Evolutionary conservation across 2,329 filamentous ascomycete genomes (phyloP).

Genomic region (Achaetomium macrosporum): DNA sequence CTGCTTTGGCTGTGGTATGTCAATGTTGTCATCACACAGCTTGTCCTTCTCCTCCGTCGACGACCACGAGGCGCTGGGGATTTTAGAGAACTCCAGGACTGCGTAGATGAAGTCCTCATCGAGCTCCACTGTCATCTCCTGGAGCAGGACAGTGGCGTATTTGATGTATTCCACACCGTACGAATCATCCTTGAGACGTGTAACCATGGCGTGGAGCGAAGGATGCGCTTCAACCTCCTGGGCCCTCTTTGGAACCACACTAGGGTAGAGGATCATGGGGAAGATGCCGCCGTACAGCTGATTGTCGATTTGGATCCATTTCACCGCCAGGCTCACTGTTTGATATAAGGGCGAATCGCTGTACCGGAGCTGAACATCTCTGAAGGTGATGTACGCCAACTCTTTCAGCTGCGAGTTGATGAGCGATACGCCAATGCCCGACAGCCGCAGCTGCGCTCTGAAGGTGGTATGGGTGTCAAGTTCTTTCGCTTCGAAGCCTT

Average conservation of each 20-base stretch:
- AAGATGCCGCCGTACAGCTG: constrained; percentile 98
- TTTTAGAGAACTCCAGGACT: constrained; percentile 87
- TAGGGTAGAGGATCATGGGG: constrained; percentile 93
- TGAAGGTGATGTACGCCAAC: constrained; percentile 85
- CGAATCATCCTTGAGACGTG: constrained; percentile 93
- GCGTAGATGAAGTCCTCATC: constrained; percentile 99
- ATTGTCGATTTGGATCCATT: constrained; percentile 99
- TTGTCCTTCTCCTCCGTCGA: constrained; percentile 71
- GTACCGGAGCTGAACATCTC: constrained; percentile 86
- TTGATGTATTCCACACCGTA: constrained; percentile 98
- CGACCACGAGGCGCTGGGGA: constrained; percentile 83
- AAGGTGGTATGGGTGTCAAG: constrained; percentile 84
- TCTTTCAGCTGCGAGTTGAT: constrained; percentile 91
- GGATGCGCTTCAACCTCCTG: constrained; percentile 96
- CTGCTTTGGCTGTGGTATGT: constrained; percentile 85
- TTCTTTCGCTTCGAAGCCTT: constrained; percentile 88
- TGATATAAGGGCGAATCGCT: constrained; percentile 92
- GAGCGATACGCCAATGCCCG: constrained; percentile 86
- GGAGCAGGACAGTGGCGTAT: constrained; percentile 86
- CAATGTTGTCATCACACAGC: constrained; percentile 82
- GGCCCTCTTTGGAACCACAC: constrained; percentile 93
- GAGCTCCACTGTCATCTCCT: constrained; percentile 97
- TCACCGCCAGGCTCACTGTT: constrained; percentile 82
- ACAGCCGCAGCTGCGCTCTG: constrained; percentile 79
- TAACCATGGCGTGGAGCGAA: constrained; percentile 86